Percentiles rank a stretch among this genome's conserved stretches.
Conservation (phyloP, 2,329 filamentous ascomycete species). For the Aspergillus vadensis region DNA sequence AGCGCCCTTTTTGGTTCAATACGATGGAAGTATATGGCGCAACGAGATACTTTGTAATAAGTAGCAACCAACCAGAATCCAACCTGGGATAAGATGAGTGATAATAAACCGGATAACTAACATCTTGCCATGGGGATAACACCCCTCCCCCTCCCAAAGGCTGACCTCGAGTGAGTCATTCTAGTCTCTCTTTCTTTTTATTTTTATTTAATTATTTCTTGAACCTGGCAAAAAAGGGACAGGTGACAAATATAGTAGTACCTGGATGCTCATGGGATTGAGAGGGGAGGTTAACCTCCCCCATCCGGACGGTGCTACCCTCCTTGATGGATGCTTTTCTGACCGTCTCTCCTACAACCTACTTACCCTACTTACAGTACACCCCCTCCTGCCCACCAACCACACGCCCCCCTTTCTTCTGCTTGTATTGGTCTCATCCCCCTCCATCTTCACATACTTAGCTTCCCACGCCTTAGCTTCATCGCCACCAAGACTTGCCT, state of each 20-base stretch:
- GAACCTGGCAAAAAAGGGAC: constrained; percentile 16
- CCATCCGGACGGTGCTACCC: constrained; percentile 28
- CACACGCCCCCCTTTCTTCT: constrained; percentile 4
- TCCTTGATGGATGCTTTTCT: constrained; percentile 19
- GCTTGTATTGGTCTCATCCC: constrained; percentile 4
- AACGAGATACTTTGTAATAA: not conserved
- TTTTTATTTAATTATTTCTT: not conserved
- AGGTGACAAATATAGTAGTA: constrained; percentile 31
- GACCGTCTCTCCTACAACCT: constrained; percentile 13
- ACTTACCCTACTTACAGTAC: not conserved
- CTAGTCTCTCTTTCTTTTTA: constrained; percentile 7
- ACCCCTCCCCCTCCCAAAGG: constrained; percentile 2
- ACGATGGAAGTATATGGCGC: not conserved
- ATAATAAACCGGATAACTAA: not conserved
- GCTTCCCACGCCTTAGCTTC: constrained; percentile 11
- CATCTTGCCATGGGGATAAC: not conserved
- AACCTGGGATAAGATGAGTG: not conserved
- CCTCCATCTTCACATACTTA: constrained; percentile 19
- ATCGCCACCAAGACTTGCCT: constrained; percentile 23
- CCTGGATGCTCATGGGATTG: constrained; percentile 31
- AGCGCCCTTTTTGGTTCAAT: not conserved
- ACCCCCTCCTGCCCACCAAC: constrained; percentile 12
- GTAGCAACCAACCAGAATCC: too few relatives aligned
- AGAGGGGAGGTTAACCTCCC: constrained; percentile 21
- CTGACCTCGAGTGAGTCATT: constrained; percentile 29